Conservation (phyloP, 306 rosid genomes). For the Hylodesmum podocarpum region DNA sequence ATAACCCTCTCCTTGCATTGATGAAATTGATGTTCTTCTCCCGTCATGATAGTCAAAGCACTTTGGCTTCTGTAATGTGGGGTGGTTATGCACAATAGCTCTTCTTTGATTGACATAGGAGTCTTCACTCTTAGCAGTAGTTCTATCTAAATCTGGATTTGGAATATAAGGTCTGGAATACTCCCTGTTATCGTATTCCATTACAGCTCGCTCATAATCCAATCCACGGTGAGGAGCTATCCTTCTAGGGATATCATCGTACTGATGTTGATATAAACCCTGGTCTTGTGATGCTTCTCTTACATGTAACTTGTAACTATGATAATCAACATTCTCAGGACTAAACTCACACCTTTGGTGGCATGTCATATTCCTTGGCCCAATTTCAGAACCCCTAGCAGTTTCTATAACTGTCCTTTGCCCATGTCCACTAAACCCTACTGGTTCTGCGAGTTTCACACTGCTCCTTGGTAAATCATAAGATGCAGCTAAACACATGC, state of each 20-base stretch:
- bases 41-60: constrained; percentile 53
- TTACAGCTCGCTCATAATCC: constrained; percentile 50
- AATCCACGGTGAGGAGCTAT: constrained; percentile 48
- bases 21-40: constrained; percentile 46
- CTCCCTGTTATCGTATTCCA: constrained; percentile 53
- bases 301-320: constrained; percentile 42
- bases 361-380: constrained; percentile 44
- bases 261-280: constrained; percentile 47
- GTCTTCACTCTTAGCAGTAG: constrained; percentile 42
- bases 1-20: constrained; percentile 55
- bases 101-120: constrained; percentile 46
- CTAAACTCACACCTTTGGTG: constrained; percentile 48
- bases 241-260: constrained; percentile 58
- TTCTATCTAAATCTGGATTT: constrained; percentile 47
- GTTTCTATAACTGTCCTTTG: constrained; percentile 48
- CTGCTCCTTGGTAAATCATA: constrained; percentile 54
- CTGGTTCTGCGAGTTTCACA: constrained; percentile 44
- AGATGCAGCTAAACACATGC: constrained; percentile 35
- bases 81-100: constrained; percentile 39
- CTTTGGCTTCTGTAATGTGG: constrained; percentile 40
- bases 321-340: constrained; percentile 54
- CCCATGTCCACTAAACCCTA: constrained; percentile 49
- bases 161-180: constrained; percentile 44
- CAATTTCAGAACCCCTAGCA: constrained; percentile 48
- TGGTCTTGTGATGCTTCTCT: constrained; percentile 47